Percentiles rank a stretch among this genome's conserved stretches.
These are phyloP conservation scores for Limnomonas spitsbergensis DNA, from an alignment of 139 green algal species.

Conservation along the genomic window DNA sequence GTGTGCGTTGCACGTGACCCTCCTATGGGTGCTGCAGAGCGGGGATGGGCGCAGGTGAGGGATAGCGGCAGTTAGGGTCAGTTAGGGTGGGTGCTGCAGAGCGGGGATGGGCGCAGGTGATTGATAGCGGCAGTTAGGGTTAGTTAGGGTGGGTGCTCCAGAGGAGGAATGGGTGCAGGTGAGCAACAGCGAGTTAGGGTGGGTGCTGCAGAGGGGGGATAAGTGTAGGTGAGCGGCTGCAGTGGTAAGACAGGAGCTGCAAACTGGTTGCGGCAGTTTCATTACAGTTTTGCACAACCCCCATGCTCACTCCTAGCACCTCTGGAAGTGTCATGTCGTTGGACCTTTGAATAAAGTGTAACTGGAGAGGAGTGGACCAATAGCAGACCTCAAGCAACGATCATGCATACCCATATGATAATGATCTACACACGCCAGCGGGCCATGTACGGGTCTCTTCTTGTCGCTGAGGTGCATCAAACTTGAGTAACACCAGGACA, in stretches of 20 bases:
- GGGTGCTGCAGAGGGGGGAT: conserved; percentile 14
- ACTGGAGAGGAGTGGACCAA: too few species aligned
- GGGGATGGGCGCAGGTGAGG: conserved; percentile 7
- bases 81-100: conserved; percentile 18
- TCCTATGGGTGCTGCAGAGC: conserved; percentile 13
- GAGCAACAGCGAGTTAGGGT: background rate
- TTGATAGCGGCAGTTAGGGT: background rate
- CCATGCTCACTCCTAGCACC: too few species aligned
- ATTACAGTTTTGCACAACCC: too few species aligned
- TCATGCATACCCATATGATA: too few species aligned
- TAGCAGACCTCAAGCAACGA: too few species aligned
- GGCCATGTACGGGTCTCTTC: too few species aligned
- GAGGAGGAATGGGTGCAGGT: conserved; percentile 4
- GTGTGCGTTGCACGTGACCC: background rate
- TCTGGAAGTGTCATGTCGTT: too few species aligned
- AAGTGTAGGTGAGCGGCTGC: background rate
- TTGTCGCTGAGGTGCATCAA: too few species aligned
- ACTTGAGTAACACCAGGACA: too few species aligned
- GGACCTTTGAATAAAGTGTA: too few species aligned
- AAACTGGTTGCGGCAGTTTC: background rate
- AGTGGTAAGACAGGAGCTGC: background rate
- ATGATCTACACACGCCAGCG: too few species aligned
- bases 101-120: conserved; percentile 8
- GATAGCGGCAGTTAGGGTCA: too few species aligned
- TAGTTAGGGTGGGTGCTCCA: conserved; percentile 14